Conservation (phyloP, 2,329 filamentous ascomycete species). For the Thelonectria olida region DNA sequence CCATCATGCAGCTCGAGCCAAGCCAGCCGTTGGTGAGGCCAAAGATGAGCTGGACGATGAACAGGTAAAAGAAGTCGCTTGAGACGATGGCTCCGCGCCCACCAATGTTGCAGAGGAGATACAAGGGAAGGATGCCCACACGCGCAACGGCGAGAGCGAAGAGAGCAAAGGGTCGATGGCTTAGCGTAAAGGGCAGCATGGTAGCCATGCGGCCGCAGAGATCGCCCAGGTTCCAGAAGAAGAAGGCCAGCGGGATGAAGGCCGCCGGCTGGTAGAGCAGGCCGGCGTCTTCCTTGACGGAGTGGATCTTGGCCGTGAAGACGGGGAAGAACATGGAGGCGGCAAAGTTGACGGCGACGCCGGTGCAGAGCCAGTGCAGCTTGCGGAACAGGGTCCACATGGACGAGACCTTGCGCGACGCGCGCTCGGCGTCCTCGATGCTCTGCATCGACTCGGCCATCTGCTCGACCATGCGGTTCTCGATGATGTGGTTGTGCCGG, state of each 20-base stretch:
- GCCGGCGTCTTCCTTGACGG: conserved; percentile 52
- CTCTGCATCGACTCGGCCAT: conserved; percentile 61
- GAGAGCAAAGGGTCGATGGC: conserved; percentile 70
- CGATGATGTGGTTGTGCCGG: conserved; percentile 64
- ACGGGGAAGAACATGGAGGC: conserved; percentile 96
- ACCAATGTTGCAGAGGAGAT: conserved; percentile 87
- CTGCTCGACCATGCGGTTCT: conserved; percentile 56
- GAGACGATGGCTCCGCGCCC: conserved; percentile 76
- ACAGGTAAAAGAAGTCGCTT: conserved; percentile 89
- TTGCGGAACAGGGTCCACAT: conserved; percentile 77
- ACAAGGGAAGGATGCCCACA: conserved; percentile 80
- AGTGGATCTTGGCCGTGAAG: conserved; percentile 76
- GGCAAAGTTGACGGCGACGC: conserved; percentile 82
- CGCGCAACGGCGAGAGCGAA: conserved; percentile 75
- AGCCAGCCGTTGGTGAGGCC: conserved; percentile 89
- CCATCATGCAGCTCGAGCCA: conserved; percentile 91
- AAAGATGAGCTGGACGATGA: conserved; percentile 84
- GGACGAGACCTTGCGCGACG: conserved; percentile 59
- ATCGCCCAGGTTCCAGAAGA: conserved; percentile 94
- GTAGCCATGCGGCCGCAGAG: conserved; percentile 78
- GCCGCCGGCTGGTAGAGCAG: conserved; percentile 74
- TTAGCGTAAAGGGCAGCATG: conserved; percentile 64
- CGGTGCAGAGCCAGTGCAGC: conserved; percentile 79
- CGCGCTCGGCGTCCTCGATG: conserved; percentile 62
- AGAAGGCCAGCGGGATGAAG: conserved; percentile 90